Conservation (phyloP, 108 stramenopile genomes). For the Seminavis robusta region DNA sequence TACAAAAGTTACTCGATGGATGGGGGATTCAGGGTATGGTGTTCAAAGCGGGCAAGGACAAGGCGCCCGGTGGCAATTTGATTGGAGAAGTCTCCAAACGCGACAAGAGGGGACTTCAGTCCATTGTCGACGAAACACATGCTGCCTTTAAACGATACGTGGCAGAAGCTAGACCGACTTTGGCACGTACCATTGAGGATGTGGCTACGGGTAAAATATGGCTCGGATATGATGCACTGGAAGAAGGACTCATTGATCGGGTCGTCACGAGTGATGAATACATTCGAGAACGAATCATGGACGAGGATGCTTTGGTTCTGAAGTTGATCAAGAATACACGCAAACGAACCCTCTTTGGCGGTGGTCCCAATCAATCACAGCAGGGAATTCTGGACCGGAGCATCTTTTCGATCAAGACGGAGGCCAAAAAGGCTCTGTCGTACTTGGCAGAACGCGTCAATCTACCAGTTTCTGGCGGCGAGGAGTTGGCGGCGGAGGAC, state of each 20-base stretch:
- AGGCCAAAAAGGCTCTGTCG: too few relatives aligned
- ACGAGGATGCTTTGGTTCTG: conserved; percentile 53
- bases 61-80: conserved; percentile 73
- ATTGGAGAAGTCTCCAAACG: conserved; percentile 76
- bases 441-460: too few relatives aligned
- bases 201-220: conserved; percentile 76
- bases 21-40: conserved; percentile 65
- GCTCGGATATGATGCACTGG: conserved; percentile 67
- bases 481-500: too few relatives aligned
- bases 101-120: conserved; percentile 57
- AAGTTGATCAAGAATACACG: conserved; percentile 47
- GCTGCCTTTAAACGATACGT: conserved; percentile 73
- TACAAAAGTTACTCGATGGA: conserved; percentile 53
- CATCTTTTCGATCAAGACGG: too few relatives aligned
- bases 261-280: conserved; percentile 80
- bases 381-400: too few relatives aligned
- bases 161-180: conserved; percentile 41
- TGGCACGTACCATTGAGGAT: conserved; percentile 45
- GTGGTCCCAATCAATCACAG: too few relatives aligned
- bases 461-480: too few relatives aligned
- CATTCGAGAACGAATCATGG: conserved; percentile 49
- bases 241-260: conserved; percentile 69
- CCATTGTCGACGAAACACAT: conserved; percentile 71
- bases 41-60: conserved; percentile 75
- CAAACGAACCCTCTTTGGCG: conserved; percentile 30